Base-by-base conservation (phyloP, 495 filamentous ascomycete genomes). In the Daldinia decipiens region DNA sequence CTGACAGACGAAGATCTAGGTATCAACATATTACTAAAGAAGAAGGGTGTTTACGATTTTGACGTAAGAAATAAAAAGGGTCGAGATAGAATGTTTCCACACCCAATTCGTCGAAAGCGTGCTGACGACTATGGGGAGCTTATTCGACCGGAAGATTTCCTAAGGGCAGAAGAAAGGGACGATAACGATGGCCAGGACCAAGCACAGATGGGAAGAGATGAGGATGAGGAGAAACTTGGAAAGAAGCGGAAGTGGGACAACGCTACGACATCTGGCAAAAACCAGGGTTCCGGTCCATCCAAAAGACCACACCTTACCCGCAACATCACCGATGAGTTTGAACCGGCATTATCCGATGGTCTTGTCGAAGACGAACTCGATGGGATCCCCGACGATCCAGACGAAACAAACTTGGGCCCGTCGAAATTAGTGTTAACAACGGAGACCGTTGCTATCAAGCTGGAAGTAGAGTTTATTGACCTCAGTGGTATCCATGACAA, bases 191-290 rank as follows among this genome's bases (percentile, higher is more conserved):
- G 81, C 55, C 86, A 85, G 59, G 84, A 87, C 51, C 70, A 82
- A 61, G 81, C 82, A 38, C 79, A 86, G 70, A 62, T 65, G 73
- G 79, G 80, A 57, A 82, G 75, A 64, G 79, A 70, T 24, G 75
- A 80, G 24, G 78, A 77, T 15, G 82, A 92, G 68, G 90, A 88
- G 27, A 87, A 87, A 36, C 85, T 98, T 38, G 96, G 96, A 24
- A 93, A 95, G 82, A 99, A 99, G 79, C 87, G 95, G 51, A 94
- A 93, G 79, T 98, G 94, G 92, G 91, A 93, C 60, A 93, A 97
- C 62, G 78, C 87, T 13, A 85, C 80, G 1, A 68, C 82, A 3
- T 78, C 79, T 27, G 71, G 76, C 55, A 85, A 84, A 53, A 79
- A 74, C 32, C 62, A 62, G 19, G 70, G 70, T 6, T 65, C 74